Percentiles rank a stretch among this genome's conserved stretches.
These are phyloP conservation scores for Tricholoma hemisulphureum DNA, from an alignment of 768 basidiomycete genomes.

Conservation along the genomic window DNA sequence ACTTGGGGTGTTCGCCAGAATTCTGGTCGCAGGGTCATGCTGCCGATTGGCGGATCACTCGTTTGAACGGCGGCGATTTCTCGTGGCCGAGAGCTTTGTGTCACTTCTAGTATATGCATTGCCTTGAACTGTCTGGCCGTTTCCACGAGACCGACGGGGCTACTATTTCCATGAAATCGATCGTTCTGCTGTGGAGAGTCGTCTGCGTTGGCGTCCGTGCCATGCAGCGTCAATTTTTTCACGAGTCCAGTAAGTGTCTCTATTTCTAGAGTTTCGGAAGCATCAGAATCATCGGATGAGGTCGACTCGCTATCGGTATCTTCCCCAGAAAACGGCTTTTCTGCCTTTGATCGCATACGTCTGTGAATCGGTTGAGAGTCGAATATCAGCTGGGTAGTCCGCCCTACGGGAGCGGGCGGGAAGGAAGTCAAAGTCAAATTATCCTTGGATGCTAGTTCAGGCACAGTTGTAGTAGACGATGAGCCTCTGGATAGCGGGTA, in stretches of 20 bases:
- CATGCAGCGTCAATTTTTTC: slow-evolving; percentile 36
- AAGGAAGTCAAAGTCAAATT: not conserved
- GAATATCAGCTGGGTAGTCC: slow-evolving; percentile 32
- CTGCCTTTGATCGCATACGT: slow-evolving; percentile 5
- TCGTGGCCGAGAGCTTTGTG: slow-evolving; percentile 9
- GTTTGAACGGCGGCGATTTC: slow-evolving; percentile 16
- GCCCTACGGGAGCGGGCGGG: slow-evolving; percentile 8
- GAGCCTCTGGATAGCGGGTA: not conserved
- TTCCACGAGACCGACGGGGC: slow-evolving; percentile 53
- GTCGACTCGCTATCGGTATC: slow-evolving; percentile 24
- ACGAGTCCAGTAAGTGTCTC: slow-evolving; percentile 32
- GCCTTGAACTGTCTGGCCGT: slow-evolving; percentile 52
- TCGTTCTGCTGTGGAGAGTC: slow-evolving; percentile 37
- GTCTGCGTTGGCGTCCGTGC: slow-evolving; percentile 27
- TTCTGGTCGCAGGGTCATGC: slow-evolving; percentile 37
- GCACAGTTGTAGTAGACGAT: not conserved
- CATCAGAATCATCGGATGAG: slow-evolving; percentile 22
- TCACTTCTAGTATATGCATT: slow-evolving; percentile 43
- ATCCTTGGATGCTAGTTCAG: not conserved
- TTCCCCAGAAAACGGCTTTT: slow-evolving; percentile 12
- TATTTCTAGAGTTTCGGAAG: slow-evolving; percentile 36
- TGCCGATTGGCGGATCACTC: slow-evolving; percentile 1
- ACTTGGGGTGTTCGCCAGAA: slow-evolving; percentile 64
- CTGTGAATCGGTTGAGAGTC: slow-evolving; percentile 19
- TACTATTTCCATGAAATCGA: slow-evolving; percentile 65